These are phyloP conservation scores for Solanum ahanhuiri DNA, from an alignment of 257 asterid species.

Conservation along the genomic window DNA sequence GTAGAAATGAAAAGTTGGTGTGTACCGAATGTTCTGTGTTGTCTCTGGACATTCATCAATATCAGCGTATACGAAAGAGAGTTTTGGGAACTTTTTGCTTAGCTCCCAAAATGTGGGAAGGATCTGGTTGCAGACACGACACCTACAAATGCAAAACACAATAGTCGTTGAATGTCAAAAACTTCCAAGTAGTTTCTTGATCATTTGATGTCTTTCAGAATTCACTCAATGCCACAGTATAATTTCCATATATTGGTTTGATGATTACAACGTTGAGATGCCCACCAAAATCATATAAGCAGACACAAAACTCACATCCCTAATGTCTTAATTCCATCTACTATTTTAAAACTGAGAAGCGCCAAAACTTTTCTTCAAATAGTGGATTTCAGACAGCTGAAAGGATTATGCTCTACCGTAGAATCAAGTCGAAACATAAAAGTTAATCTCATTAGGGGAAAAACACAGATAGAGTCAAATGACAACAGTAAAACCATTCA, in stretches of 20 bases:
- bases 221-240: not conserved
- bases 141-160: slow-evolving; percentile 32
- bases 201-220: not conserved
- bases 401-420: not conserved
- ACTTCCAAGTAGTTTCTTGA: not conserved
- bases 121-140: slow-evolving; percentile 72
- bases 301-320: not conserved
- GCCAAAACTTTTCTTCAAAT: too few species aligned
- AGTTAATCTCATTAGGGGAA: not conserved
- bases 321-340: too few species aligned
- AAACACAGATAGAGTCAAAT: not conserved
- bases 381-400: not conserved
- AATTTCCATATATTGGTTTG: not conserved
- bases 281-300: not conserved
- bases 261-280: not conserved
- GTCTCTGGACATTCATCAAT: slow-evolving; percentile 93
- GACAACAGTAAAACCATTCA: not conserved
- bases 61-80: slow-evolving; percentile 68
- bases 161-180: not conserved
- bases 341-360: too few species aligned
- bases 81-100: slow-evolving; percentile 57
- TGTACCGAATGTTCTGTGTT: slow-evolving; percentile 69
- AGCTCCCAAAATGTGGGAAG: slow-evolving; percentile 54
- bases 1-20: slow-evolving; percentile 81
- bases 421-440: not conserved